Percentiles rank a stretch among this genome's conserved stretches.
Conservation (phyloP, 140 eudicot genomes). For the Stevia rebaudiana region DNA sequence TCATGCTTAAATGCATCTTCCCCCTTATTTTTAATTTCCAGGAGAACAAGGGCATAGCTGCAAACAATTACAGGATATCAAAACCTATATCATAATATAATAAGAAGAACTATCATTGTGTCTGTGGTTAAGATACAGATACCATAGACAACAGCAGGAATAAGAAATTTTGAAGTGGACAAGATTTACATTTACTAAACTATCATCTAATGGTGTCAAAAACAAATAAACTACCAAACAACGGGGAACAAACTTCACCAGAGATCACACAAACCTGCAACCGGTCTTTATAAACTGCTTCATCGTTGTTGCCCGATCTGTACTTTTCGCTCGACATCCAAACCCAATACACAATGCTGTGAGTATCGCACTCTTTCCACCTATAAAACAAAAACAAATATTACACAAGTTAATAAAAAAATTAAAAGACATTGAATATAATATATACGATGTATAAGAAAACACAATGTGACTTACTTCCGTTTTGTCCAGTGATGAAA, state of each 20-base stretch:
- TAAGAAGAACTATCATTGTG: background rate
- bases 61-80: conserved; percentile 13
- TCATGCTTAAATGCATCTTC: conserved; percentile 84
- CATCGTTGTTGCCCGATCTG: conserved; percentile 77
- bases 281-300: conserved; percentile 91
- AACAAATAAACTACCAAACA: background rate
- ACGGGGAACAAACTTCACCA: background rate
- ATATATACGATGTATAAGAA: background rate
- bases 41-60: conserved; percentile 75
- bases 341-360: conserved; percentile 95
- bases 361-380: conserved; percentile 96
- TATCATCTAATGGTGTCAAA: background rate
- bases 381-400: conserved; percentile 29
- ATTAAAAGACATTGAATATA: background rate
- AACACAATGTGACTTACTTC: conserved; percentile 49
- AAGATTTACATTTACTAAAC: background rate
- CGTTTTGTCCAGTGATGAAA: conserved; percentile 96
- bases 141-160: conserved; percentile 6
- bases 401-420: background rate
- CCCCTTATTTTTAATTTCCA: conserved; percentile 77
- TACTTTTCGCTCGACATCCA: conserved; percentile 87
- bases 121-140: background rate
- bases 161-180: background rate
- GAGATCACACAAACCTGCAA: conserved; percentile 52
- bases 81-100: conserved; percentile 5